Evolutionary conservation across 345 rosid species (phyloP).

Genomic region (Stellera chamaejasme): DNA sequence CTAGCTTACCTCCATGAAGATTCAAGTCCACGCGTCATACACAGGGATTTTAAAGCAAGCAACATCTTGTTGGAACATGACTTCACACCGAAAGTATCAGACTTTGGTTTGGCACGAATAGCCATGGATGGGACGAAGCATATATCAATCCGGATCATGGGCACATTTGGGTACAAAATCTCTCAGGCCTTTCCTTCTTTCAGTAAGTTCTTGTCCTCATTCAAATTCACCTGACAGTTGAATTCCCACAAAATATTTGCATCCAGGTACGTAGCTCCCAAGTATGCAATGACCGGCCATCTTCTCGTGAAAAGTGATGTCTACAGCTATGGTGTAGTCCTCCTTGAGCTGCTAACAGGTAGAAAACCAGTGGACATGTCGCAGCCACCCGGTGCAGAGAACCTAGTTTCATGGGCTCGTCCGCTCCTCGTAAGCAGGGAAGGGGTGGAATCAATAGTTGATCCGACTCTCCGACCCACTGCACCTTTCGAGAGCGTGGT

Average conservation of each 20-base stretch:
- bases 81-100: conserved; percentile 90
- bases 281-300: conserved; percentile 99
- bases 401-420: conserved; percentile 87
- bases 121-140: conserved; percentile 85
- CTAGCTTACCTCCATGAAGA: conserved; percentile 95
- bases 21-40: conserved; percentile 92
- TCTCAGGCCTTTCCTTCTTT: background rate
- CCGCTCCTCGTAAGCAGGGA: conserved; percentile 68
- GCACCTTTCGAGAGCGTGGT: conserved; percentile 72
- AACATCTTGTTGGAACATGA: conserved; percentile 90
- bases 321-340: conserved; percentile 97
- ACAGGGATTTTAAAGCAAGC: conserved; percentile 94
- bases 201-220: background rate
- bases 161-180: conserved; percentile 77
- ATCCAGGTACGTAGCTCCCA: conserved; percentile 89
- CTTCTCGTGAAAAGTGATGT: conserved; percentile 98
- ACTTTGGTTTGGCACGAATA: conserved; percentile 91
- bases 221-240: background rate
- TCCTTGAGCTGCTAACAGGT: conserved; percentile 87
- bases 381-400: conserved; percentile 85
- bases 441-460: conserved; percentile 63
- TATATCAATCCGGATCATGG: conserved; percentile 97
- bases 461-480: conserved; percentile 54
- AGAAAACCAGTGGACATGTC: conserved; percentile 91
- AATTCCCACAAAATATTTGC: conserved; percentile 6